Evolutionary conservation across 78 protist species (phyloP), one percentile per base, ranked within the genome.

Genomic region (Emiliania huxleyi): DNA sequence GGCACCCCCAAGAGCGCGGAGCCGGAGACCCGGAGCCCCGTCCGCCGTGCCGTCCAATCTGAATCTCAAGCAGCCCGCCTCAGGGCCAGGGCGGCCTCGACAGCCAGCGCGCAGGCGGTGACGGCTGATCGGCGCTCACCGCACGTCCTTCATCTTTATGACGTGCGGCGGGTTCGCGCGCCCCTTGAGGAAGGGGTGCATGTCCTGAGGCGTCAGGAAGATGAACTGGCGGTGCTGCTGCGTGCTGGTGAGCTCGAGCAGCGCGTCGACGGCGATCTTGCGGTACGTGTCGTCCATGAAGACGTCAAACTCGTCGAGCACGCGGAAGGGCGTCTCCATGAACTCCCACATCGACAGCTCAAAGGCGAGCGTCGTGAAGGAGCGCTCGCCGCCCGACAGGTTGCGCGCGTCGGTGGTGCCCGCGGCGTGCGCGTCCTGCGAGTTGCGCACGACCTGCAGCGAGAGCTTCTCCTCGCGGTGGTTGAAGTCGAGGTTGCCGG

Each of bases 251-350:
- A 77, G 85, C 46, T 77, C 46, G n/a, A 77, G 44, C 29, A 77
- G 85, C 44, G 85, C 18, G 33, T 77, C 49, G 35, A 77, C 85
- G 35, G 85, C 85, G 8, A 40, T 37, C 85, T 35, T 37, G 85
- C 85, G 85, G 46, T 77, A 77, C 46, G 85, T 77, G 46, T 77
- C 85, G 46, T 77, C 85, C 85, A 77, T 77, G 85, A 21, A 77
- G 25, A 77, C 85, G 46, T 77, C 85, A 40, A 77, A 77, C 85
- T 77, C 85, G 46, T 77, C 85, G 48, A 77, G 85, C 46, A 40
- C 85, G 1, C 85, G 85, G 85, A 77, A 77, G 8, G 75, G 75
- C 23, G 75, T 62, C 75, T 62, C 75, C 29, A 4, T 18, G 23
- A 62, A 62, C 75, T 62, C 75, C 75, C 75, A 77, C 85, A 77